Percentiles rank a stretch among this genome's conserved stretches.
Conservation (phyloP, 2,329 filamentous ascomycete species). For the Microdochium paspali region DNA sequence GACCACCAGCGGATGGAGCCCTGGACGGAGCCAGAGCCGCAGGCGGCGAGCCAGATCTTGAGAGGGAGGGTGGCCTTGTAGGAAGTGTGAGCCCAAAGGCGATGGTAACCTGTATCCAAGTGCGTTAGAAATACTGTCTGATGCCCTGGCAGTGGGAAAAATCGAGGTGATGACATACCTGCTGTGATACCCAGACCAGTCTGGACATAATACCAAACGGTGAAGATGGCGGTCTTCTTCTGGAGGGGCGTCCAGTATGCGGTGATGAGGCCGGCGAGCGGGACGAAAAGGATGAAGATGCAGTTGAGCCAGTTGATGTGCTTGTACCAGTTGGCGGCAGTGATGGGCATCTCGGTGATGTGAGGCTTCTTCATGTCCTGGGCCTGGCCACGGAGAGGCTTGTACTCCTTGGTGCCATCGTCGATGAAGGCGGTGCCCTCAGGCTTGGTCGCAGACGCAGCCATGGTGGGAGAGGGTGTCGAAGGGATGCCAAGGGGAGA, state of each 20-base stretch:
- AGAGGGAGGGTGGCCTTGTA: constrained; percentile 33
- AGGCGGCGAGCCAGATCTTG: constrained; percentile 35
- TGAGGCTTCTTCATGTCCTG: constrained; percentile 63
- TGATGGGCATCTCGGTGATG: constrained; percentile 76
- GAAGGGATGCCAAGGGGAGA: not conserved
- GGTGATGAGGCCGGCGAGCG: constrained; percentile 61
- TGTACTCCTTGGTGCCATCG: constrained; percentile 47
- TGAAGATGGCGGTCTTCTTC: constrained; percentile 23
- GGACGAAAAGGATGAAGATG: constrained; percentile 68
- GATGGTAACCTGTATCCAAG: constrained; percentile 21
- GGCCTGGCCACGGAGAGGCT: constrained; percentile 34
- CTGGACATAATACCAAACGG: constrained; percentile 31
- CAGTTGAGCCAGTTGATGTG: constrained; percentile 94
- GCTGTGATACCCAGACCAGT: constrained; percentile 24
- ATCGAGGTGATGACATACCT: constrained; percentile 9
- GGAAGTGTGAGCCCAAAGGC: constrained; percentile 32
- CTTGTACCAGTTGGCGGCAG: constrained; percentile 76
- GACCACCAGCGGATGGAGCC: constrained; percentile 41
- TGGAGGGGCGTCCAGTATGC: constrained; percentile 64
- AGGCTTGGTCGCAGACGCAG: not conserved
- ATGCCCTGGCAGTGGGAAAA: no score
- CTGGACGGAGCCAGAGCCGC: constrained; percentile 36
- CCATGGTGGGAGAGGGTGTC: not conserved
- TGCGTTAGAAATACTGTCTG: no score
- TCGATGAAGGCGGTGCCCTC: constrained; percentile 5